These are phyloP conservation scores for Dendrocalamus sinicus DNA, from an alignment of 176 grass and related monocot genomes.

Conservation along the genomic window DNA sequence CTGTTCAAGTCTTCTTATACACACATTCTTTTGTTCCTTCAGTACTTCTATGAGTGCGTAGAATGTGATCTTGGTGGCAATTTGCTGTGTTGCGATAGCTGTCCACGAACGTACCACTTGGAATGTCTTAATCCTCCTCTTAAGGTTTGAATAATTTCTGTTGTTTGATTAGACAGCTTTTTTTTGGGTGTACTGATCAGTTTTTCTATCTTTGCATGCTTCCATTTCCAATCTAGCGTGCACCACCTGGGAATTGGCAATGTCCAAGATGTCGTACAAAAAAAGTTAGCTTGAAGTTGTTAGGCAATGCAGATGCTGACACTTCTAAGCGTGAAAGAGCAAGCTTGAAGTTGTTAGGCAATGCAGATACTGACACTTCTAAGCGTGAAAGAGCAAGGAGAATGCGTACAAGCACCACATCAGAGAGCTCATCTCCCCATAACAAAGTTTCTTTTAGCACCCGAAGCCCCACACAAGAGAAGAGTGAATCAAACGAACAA, in stretches of 20 bases:
- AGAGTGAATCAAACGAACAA: slow-evolving; percentile 57
- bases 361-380: slow-evolving; percentile 55
- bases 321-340: slow-evolving; percentile 77
- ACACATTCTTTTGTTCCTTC: slow-evolving; percentile 47
- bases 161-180: slow-evolving; percentile 32
- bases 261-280: slow-evolving; percentile 68
- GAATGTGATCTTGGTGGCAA: slow-evolving; percentile 94
- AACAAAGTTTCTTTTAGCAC: slow-evolving; percentile 56
- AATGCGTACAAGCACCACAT: slow-evolving; percentile 46
- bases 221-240: slow-evolving; percentile 53
- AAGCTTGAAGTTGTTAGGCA: slow-evolving; percentile 56
- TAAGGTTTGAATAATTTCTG: slow-evolving; percentile 61
- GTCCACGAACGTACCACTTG: slow-evolving; percentile 90
- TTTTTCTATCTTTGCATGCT: slow-evolving; percentile 38
- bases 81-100: slow-evolving; percentile 93
- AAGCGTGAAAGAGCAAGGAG: slow-evolving; percentile 76
- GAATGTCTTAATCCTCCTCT: slow-evolving; percentile 92
- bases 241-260: slow-evolving; percentile 84
- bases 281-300: slow-evolving; percentile 68
- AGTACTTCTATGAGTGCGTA: slow-evolving; percentile 96
- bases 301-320: slow-evolving; percentile 51
- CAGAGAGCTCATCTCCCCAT: slow-evolving; percentile 52
- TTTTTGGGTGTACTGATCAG: slow-evolving; percentile 31
- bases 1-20: slow-evolving; percentile 36
- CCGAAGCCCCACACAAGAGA: slow-evolving; percentile 50